Evolutionary conservation across 2,329 filamentous ascomycete species (phyloP).

Genomic region (Penicillium sp.): DNA sequence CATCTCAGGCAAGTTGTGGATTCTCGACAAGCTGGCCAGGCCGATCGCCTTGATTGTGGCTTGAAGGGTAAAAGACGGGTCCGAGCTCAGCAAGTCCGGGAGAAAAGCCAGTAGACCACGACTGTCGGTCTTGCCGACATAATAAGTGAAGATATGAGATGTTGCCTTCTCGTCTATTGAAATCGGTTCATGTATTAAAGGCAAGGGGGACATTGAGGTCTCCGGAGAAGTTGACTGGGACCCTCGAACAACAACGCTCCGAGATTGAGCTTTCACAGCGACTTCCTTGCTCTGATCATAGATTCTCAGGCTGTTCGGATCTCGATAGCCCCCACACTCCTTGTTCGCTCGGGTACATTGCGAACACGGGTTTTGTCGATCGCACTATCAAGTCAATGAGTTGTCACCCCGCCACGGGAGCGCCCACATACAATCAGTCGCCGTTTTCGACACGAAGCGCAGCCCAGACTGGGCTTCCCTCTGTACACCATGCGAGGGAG

Average conservation of each 20-base stretch:
- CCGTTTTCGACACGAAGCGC: constrained; percentile 13
- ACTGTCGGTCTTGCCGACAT: constrained; percentile 6
- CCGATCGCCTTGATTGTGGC: constrained; percentile 13
- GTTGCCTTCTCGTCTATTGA: constrained; percentile 9
- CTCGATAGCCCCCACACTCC: constrained; percentile 24
- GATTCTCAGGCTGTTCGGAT: constrained; percentile 15
- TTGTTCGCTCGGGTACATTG: constrained; percentile 19
- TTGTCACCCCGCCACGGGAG: neutral
- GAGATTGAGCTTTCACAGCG: constrained; percentile 9
- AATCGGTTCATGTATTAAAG: neutral
- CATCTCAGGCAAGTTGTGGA: neutral
- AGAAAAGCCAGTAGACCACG: constrained; percentile 13
- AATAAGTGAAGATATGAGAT: constrained; percentile 9
- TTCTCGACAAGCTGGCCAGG: constrained; percentile 12
- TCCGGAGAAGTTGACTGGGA: neutral
- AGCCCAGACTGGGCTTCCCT: constrained; percentile 14
- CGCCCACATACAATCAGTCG: constrained; percentile 11
- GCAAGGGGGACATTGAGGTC: neutral
- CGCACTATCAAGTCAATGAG: constrained; percentile 18
- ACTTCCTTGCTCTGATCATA: constrained; percentile 24
- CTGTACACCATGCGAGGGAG: constrained; percentile 11
- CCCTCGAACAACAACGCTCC: neutral
- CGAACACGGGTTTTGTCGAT: constrained; percentile 21
- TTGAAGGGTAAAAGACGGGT: constrained; percentile 10
- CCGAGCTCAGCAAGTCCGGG: neutral